A percentile compares a stretch with the other conserved stretches of the same genome.
These are phyloP conservation scores for Pseudonitzschia multiseries DNA, from an alignment of 108 stramenopile species.

Conservation along the genomic window DNA sequence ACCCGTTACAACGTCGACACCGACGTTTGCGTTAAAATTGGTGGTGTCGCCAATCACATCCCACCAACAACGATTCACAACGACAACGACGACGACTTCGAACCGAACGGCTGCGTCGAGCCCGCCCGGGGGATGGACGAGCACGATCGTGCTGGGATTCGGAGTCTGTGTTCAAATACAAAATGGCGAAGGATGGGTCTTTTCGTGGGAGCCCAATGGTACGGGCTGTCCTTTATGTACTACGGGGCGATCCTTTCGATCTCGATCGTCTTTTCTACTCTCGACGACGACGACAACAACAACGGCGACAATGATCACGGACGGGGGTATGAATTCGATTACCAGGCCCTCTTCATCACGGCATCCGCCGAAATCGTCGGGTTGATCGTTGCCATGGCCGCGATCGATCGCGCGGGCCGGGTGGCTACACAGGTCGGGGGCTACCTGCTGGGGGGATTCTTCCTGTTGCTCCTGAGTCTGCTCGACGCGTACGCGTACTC, in stretches of 20 bases:
- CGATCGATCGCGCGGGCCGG: conserved; percentile 47
- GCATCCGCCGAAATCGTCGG: conserved; percentile 54
- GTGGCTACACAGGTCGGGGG: conserved; percentile 33
- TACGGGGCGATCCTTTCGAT: conserved; percentile 54
- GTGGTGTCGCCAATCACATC: no score
- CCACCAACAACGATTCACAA: no score
- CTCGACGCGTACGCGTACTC: background rate
- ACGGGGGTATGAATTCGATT: conserved; percentile 47
- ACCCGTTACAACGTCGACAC: no score
- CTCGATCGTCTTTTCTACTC: conserved; percentile 47
- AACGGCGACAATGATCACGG: conserved; percentile 1
- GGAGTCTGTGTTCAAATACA: conserved; percentile 35
- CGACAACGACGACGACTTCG: background rate
- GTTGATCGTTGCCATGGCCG: conserved; percentile 31
- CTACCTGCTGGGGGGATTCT: conserved; percentile 47
- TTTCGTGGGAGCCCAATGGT: conserved; percentile 32
- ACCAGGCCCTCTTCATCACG: conserved; percentile 53
- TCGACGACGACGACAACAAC: conserved; percentile 3
- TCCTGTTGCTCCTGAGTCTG: conserved; percentile 28
- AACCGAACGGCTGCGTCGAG: background rate
- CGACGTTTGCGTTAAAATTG: no score
- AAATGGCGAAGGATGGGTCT: conserved; percentile 55
- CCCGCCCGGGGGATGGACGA: background rate
- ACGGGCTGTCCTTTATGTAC: conserved; percentile 47
- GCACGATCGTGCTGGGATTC: background rate